A percentile compares a stretch with the other conserved stretches of the same genome.
phyloP scores from a whole-genome alignment of 106 monocot genomes.

The Cymbidium sinense region DNA sequence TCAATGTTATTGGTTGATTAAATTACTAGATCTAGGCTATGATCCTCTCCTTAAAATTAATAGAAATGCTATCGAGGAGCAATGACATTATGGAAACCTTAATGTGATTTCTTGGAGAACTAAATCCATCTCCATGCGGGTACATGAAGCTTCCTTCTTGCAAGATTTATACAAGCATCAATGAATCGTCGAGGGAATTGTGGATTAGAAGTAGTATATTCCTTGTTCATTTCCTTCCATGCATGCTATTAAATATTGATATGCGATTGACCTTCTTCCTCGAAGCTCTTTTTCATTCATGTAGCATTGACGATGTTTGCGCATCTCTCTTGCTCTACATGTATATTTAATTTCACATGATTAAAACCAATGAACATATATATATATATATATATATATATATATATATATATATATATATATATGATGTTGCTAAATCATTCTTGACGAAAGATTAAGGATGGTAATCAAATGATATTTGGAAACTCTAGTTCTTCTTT shows the following conservation, averaged over 20 bases:
- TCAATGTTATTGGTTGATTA: too few relatives aligned
- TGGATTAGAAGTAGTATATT: not conserved
- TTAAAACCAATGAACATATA: too few relatives aligned
- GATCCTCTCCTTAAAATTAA: too few relatives aligned
- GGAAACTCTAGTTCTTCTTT: constrained; percentile 8
- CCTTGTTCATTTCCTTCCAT: constrained; percentile 37
- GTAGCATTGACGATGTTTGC: too few relatives aligned
- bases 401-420: too few relatives aligned
- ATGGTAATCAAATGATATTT: constrained; percentile 21
- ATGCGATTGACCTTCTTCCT: too few relatives aligned
- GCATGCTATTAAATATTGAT: constrained; percentile 9
- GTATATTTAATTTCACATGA: too few relatives aligned
- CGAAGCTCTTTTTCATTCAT: too few relatives aligned
- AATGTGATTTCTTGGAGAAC: constrained; percentile 23
- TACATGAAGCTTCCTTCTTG: constrained; percentile 25
- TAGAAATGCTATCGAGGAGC: constrained; percentile 11
- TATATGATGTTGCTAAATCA: constrained; percentile 40
- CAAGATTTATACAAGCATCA: constrained; percentile 27
- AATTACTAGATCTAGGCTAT: too few relatives aligned
- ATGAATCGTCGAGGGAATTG: constrained; percentile 9
- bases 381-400: too few relatives aligned
- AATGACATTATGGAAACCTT: constrained; percentile 20
- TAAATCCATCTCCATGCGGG: constrained; percentile 27
- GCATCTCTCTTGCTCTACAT: too few relatives aligned
- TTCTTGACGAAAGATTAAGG: constrained; percentile 35